phyloP scores from a whole-genome alignment of 306 rosid genomes.

The Pterocarpus macrocarpus region DNA sequence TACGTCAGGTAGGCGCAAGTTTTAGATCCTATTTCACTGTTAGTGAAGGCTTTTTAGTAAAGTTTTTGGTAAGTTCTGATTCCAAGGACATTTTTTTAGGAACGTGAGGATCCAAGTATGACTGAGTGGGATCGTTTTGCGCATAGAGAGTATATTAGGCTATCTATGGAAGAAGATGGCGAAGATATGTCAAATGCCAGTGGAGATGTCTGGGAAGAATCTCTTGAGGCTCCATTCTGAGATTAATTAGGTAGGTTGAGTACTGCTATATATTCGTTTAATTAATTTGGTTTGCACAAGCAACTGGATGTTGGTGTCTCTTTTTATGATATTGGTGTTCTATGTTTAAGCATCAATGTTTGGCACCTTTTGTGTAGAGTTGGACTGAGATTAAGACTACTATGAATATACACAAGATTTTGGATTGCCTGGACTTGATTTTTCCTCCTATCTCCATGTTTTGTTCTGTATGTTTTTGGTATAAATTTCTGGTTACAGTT shows the following conservation, averaged over 20 bases:
- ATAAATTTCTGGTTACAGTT: not conserved
- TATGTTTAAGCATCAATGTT: not conserved
- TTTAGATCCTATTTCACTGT: conserved; percentile 35
- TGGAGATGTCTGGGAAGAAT: conserved; percentile 99
- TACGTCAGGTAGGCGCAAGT: conserved; percentile 81
- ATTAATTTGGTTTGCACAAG: not conserved
- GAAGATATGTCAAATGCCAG: conserved; percentile 99
- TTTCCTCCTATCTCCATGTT: conserved; percentile 1
- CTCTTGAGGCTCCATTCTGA: conserved; percentile 98
- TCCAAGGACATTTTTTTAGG: conserved; percentile 59
- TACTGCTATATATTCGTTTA: conserved; percentile 1
- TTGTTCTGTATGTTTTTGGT: not conserved
- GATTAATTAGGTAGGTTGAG: conserved; percentile 55
- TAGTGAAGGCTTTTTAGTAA: conserved; percentile 26
- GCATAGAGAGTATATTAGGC: conserved; percentile 97
- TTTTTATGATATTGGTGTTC: not conserved
- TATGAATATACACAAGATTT: not conserved
- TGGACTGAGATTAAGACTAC: not conserved
- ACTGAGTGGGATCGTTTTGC: conserved; percentile 99
- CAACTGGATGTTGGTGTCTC: conserved; percentile 27
- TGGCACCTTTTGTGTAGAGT: not conserved
- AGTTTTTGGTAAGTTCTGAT: conserved; percentile 48
- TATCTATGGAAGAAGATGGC: conserved; percentile 99
- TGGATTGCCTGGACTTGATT: not conserved
- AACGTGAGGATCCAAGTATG: conserved; percentile 98